phyloP scores from a whole-genome alignment of 257 asterid genomes.

The Thymus mandschuricus region DNA sequence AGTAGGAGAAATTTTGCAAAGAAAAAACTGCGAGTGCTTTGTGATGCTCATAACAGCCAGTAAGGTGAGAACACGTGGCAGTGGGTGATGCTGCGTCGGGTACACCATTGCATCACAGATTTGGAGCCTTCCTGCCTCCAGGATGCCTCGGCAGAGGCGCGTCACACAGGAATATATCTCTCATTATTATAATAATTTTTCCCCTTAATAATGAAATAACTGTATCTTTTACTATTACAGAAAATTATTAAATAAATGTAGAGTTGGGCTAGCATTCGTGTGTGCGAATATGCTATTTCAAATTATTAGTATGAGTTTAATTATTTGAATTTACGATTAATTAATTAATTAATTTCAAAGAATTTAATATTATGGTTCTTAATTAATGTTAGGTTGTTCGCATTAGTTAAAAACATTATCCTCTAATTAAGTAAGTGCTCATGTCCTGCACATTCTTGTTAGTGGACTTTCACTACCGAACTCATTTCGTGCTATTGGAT shows the following conservation, averaged over 20 bases:
- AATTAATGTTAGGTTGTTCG: not conserved
- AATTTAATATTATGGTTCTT: constrained; percentile 1
- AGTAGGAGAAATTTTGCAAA: constrained; percentile 29
- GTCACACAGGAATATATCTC: constrained; percentile 19
- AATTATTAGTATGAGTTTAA: not conserved
- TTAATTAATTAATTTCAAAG: no score
- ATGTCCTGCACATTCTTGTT: constrained; percentile 25
- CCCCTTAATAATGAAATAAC: constrained; percentile 5
- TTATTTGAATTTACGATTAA: no score
- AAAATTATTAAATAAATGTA: not conserved
- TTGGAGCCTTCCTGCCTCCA: constrained; percentile 40
- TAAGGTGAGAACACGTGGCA: constrained; percentile 1
- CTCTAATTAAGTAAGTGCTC: constrained; percentile 24
- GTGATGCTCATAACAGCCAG: constrained; percentile 31
- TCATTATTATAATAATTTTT: constrained; percentile 2
- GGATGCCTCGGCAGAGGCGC: constrained; percentile 36
- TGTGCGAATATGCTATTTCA: not conserved
- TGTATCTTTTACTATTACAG: not conserved
- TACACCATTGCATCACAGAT: constrained; percentile 32
- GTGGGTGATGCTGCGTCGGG: constrained; percentile 11
- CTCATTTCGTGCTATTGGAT: constrained; percentile 16
- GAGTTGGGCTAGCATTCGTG: not conserved
- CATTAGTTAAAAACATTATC: constrained; percentile 35
- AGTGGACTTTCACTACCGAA: constrained; percentile 25
- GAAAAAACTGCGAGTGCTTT: constrained; percentile 24